Base-by-base conservation (phyloP, 345 rosid genomes). In the Acer negundo region DNA sequence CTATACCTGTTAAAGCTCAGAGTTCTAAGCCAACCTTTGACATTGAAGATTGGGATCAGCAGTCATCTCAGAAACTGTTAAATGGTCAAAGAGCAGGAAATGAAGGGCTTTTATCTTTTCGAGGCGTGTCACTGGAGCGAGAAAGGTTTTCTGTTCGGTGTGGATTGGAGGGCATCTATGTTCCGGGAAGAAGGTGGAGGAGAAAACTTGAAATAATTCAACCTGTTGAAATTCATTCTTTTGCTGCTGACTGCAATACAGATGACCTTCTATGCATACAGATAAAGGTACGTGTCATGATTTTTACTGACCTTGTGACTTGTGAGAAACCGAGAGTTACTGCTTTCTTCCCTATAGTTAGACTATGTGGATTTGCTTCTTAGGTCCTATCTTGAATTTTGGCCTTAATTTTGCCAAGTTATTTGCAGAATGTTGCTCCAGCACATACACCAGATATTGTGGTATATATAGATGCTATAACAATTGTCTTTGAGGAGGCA, bases 261-360 rank as follows among this genome's bases (percentile, higher is more conserved):
- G 93, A 91, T 85, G 97, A 97, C 80, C 94, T 94, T 86, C 92
- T 97, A 46, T 94, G 94, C 73, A 97, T 97, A 79, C 98, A 91
- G 89, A 90, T 97, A 86, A 94, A 89, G 98, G 98, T 94, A 72
- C 19, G 81, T 44, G n/a, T 77, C 80, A 66, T 79, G 44, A 77
- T 28, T 61, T n/a, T 24, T 26, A 46, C 23, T 35, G n/a, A 56
- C 59, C 61, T 61, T 80, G 15, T 7, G 56, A 35, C 38, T 4
- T 35, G 38, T 35, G 38, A 35, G 38, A 35, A 6, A 35, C 38
- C 6, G 38, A 64, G 17, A 55, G 20, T 71, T n/a, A 38, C 4
- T 23, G 13, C 56, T 47, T 12, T 40, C 42, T 49, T 26, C 8
- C 56, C 68, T 22, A 28, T 42, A 7, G 22, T 24, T 44, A 19